Percentiles rank a stretch among this genome's conserved stretches.
Conservation (phyloP, 2,329 filamentous ascomycete genomes). For the Cladosporium sp. region DNA sequence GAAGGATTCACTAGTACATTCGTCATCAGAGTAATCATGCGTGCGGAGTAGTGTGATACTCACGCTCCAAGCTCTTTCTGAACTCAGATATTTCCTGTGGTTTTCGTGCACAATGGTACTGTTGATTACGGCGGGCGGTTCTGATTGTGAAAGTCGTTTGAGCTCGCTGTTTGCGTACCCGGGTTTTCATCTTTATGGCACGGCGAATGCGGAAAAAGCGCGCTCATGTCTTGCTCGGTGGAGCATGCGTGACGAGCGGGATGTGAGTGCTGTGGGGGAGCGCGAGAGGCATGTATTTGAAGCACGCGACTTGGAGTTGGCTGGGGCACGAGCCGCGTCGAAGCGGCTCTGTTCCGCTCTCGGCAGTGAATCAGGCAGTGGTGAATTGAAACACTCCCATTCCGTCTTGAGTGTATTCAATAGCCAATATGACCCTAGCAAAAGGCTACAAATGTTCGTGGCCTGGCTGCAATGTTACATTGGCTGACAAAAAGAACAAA, state of each 20-base stretch:
- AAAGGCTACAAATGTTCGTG: background rate
- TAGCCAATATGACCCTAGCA: background rate
- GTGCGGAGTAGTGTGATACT: background rate
- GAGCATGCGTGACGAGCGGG: background rate
- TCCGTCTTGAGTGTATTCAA: background rate
- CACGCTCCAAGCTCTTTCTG: background rate
- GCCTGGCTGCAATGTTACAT: background rate
- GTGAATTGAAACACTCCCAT: background rate
- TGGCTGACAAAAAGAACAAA: conserved; percentile 1
- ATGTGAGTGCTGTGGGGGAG: background rate
- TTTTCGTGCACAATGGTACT: conserved; percentile 4
- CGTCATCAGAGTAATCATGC: background rate
- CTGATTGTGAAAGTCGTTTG: conserved; percentile 1
- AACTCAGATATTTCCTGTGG: conserved; percentile 2
- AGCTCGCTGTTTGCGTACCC: background rate
- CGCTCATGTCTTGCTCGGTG: background rate
- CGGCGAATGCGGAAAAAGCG: background rate
- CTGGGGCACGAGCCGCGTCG: background rate
- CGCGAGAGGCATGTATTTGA: background rate
- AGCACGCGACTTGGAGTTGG: conserved; percentile 1
- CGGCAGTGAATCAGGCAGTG: background rate
- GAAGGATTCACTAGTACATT: conserved; percentile 1
- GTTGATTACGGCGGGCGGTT: conserved; percentile 2
- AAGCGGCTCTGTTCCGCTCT: conserved; percentile 7
- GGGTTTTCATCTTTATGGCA: background rate